phyloP scores from a whole-genome alignment of 2,329 filamentous ascomycete species.

The Aspergillus novoparasiticus region DNA sequence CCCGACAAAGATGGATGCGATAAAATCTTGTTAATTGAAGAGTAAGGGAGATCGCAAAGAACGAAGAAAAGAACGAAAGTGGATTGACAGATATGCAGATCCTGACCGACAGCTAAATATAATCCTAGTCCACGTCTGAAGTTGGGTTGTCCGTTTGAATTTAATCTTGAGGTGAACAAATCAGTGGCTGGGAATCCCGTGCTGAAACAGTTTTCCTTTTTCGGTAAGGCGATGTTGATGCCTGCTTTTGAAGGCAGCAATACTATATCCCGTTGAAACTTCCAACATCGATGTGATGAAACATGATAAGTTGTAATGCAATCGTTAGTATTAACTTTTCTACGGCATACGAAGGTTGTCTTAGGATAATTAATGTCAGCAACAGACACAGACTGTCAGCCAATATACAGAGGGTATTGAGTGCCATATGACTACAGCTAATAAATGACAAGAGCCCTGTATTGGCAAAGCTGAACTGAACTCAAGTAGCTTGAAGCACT shows the following conservation, averaged over 20 bases:
- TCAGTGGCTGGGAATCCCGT: constrained; percentile 1
- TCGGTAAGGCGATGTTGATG: neutral
- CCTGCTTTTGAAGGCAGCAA: neutral
- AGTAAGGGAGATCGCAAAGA: neutral
- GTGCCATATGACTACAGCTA: no score
- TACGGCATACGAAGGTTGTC: neutral
- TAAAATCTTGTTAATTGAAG: neutral
- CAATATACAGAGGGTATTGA: no score
- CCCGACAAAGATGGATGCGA: neutral
- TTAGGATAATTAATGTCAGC: neutral
- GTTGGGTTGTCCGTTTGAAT: neutral
- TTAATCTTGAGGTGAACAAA: neutral
- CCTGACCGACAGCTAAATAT: neutral
- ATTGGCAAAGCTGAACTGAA: no score
- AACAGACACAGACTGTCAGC: no score
- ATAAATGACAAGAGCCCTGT: no score
- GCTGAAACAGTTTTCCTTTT: neutral
- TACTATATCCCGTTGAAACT: no score
- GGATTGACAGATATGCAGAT: neutral
- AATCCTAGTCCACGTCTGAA: neutral
- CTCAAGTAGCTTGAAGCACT: no score
- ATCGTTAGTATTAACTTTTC: no score
- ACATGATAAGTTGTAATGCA: no score
- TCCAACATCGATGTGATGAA: no score
- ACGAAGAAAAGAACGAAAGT: neutral